Percentiles rank a stretch among this genome's conserved stretches.
phyloP scores from a whole-genome alignment of 2,329 filamentous ascomycete species.

The Trichoderma aggressivum region DNA sequence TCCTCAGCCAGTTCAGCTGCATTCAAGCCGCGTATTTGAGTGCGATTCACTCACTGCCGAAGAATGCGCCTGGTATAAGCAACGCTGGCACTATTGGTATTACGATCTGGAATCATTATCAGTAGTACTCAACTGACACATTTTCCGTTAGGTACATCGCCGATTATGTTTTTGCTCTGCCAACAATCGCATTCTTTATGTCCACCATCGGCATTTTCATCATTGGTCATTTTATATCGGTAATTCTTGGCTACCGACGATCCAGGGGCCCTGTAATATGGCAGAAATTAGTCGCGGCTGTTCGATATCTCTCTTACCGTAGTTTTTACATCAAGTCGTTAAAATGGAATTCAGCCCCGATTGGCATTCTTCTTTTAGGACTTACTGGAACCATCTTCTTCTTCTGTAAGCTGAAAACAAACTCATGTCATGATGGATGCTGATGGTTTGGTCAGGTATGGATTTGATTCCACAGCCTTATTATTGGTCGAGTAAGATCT shows the following conservation, averaged over 20 bases:
- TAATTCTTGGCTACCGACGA: neutral
- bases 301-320: neutral
- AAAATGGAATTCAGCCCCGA: neutral
- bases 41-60: neutral
- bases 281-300: neutral
- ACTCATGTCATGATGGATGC: neutral
- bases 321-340: neutral
- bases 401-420: neutral
- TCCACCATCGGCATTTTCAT: neutral
- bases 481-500: neutral
- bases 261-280: neutral
- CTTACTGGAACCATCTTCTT: neutral
- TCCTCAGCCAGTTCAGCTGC: neutral
- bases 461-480: neutral
- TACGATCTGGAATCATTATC: neutral
- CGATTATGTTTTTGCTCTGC: neutral
- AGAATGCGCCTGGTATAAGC: neutral
- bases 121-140: neutral
- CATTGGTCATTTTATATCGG: neutral
- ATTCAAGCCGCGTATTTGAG: neutral
- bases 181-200: neutral
- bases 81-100: neutral
- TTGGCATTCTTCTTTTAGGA: neutral
- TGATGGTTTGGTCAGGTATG: neutral
- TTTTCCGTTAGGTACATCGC: neutral